Evolutionary conservation across 352 stramenopile species (phyloP).

Genomic region (Globisporangium parvum): DNA sequence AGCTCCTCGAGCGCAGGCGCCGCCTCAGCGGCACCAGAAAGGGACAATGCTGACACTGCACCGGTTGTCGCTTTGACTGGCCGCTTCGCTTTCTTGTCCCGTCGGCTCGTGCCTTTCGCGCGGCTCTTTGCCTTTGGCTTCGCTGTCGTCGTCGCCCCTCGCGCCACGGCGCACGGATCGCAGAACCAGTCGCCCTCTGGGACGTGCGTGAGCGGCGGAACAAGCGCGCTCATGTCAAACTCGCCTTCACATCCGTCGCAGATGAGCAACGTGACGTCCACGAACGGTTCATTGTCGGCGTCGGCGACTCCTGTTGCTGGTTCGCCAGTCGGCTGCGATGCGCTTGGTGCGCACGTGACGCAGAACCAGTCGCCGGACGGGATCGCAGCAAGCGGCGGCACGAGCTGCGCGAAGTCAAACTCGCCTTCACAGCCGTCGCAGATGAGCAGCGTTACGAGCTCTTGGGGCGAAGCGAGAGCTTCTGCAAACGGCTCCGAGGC

Average conservation of each 20-base stretch:
- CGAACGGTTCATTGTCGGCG: not conserved
- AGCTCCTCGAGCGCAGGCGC: conserved; percentile 8
- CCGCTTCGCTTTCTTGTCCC: conserved; percentile 2
- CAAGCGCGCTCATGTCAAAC: conserved; percentile 42
- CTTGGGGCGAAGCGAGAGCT: not conserved
- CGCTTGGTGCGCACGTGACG: not conserved
- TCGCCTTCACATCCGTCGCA: conserved; percentile 70
- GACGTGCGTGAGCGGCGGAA: conserved; percentile 35
- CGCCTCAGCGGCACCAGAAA: not conserved
- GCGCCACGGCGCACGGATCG: conserved; percentile 10
- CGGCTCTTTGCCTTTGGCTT: conserved; percentile 3
- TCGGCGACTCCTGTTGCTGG: not conserved
- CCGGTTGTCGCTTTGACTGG: too few relatives aligned
- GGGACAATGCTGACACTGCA: too few relatives aligned
- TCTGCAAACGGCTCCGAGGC: not conserved
- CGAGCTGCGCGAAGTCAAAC: conserved; percentile 22
- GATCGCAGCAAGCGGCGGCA: conserved; percentile 16
- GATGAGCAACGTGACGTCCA: conserved; percentile 40
- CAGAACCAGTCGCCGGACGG: conserved; percentile 39
- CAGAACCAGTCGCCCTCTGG: conserved; percentile 48
- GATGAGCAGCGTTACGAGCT: conserved; percentile 25
- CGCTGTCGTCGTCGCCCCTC: not conserved
- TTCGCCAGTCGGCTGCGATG: not conserved
- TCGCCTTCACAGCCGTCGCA: conserved; percentile 36
- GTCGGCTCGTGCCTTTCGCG: not conserved